These are phyloP conservation scores for Borovskyia barvae DNA, from an alignment of 208 protist genomes.

Conservation along the genomic window DNA sequence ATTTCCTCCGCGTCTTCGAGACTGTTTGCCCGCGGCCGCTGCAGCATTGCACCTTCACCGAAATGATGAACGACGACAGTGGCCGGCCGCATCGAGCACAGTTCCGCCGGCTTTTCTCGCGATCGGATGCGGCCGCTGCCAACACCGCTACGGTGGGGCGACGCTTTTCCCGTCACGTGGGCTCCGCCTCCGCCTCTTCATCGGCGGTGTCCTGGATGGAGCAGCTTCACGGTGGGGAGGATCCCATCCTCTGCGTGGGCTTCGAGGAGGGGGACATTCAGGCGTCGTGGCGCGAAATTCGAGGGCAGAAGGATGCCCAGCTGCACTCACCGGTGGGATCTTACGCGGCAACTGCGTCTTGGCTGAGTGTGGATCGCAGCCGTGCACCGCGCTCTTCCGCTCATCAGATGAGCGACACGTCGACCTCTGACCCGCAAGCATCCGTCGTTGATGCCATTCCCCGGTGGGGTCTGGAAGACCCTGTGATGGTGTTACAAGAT, in stretches of 20 bases:
- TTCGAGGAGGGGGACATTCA: conserved; percentile 16
- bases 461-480: conserved; percentile 21
- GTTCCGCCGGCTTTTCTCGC: neutral
- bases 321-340: neutral
- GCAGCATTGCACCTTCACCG: conserved; percentile 9
- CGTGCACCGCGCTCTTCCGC: too few species aligned
- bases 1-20: conserved; percentile 7
- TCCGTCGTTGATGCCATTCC: too few species aligned
- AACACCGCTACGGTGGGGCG: too few species aligned
- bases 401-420: too few species aligned
- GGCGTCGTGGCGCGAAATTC: neutral
- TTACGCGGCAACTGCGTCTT: too few species aligned
- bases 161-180: too few species aligned
- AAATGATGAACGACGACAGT: neutral
- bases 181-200: too few species aligned
- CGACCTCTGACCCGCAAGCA: too few species aligned
- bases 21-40: conserved; percentile 14
- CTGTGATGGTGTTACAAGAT: conserved; percentile 9
- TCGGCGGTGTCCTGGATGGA: too few species aligned
- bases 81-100: neutral
- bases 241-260: conserved; percentile 6
- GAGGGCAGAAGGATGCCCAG: neutral
- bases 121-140: too few species aligned
- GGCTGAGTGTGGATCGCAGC: too few species aligned
- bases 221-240: too few species aligned